Conservation (phyloP, 2,329 filamentous ascomycete species). For the Ambrosiella xylebori region DNA sequence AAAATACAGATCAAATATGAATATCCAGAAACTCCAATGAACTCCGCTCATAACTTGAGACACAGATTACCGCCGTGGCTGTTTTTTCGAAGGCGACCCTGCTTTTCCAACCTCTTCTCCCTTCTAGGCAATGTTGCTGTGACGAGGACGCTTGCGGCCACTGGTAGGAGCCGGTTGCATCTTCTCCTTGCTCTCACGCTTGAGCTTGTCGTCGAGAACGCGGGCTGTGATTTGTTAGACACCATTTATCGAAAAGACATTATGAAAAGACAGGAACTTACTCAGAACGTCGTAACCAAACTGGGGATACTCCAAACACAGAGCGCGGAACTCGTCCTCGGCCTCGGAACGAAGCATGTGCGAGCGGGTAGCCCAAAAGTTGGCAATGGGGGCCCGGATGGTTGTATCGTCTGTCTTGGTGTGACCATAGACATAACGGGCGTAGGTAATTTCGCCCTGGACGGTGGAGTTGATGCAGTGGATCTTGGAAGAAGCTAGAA, state of each 20-base stretch:
- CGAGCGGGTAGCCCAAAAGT: constrained; percentile 70
- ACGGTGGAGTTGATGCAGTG: constrained; percentile 79
- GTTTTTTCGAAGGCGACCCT: neutral
- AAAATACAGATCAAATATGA: neutral
- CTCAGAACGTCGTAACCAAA: constrained; percentile 87
- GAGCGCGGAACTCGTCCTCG: constrained; percentile 63
- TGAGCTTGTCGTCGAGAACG: constrained; percentile 49
- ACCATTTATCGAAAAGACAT: neutral
- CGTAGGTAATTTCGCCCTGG: constrained; percentile 80
- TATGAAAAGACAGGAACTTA: constrained; percentile 25
- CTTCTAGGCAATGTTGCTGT: neutral
- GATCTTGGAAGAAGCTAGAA: constrained; percentile 72
- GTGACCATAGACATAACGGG: constrained; percentile 73
- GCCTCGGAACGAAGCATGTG: constrained; percentile 74
- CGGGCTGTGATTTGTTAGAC: constrained; percentile 28
- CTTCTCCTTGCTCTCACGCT: constrained; percentile 43
- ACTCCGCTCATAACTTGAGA: neutral
- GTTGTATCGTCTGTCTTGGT: constrained; percentile 50
- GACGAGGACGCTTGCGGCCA: constrained; percentile 32
- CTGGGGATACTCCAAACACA: constrained; percentile 79
- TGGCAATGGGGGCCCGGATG: constrained; percentile 70
- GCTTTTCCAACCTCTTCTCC: neutral
- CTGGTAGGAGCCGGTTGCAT: constrained; percentile 33
- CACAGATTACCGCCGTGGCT: neutral
- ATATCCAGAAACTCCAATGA: neutral